Conservation (phyloP, 2,329 filamentous ascomycete genomes). For the Macrophomina pseudophaseolina region DNA sequence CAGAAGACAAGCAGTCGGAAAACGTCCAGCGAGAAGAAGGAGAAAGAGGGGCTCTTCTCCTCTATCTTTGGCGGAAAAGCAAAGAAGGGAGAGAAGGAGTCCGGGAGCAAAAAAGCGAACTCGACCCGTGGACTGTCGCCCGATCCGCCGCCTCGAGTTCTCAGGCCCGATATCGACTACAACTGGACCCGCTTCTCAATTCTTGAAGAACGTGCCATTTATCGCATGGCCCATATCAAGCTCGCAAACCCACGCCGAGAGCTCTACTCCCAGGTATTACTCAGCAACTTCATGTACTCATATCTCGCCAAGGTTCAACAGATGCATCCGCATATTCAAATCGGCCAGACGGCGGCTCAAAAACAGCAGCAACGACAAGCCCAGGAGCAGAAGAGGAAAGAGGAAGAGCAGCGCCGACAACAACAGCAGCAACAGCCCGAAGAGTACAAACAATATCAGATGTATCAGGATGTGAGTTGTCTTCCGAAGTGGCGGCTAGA, state of each 20-base stretch:
- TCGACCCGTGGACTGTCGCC: slow-evolving; percentile 77
- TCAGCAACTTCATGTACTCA: slow-evolving; percentile 99
- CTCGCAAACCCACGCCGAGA: slow-evolving; percentile 94
- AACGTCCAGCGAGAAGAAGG: slow-evolving; percentile 73
- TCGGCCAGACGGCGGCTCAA: slow-evolving; percentile 78
- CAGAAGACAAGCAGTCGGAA: slow-evolving; percentile 81
- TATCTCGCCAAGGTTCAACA: slow-evolving; percentile 98
- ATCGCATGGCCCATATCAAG: slow-evolving; percentile 98
- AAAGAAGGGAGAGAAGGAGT: slow-evolving; percentile 82
- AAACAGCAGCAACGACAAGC: slow-evolving; percentile 67
- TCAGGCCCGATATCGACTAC: slow-evolving; percentile 90
- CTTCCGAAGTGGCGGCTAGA: not conserved
- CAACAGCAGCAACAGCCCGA: slow-evolving; percentile 46
- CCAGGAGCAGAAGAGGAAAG: slow-evolving; percentile 47
- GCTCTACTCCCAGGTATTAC: slow-evolving; percentile 88
- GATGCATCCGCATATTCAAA: slow-evolving; percentile 95
- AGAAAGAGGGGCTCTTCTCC: slow-evolving; percentile 92
- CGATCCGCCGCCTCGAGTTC: slow-evolving; percentile 70
- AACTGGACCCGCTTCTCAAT: slow-evolving; percentile 96
- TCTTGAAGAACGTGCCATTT: slow-evolving; percentile 93
- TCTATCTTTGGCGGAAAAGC: slow-evolving; percentile 90
- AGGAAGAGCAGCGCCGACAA: slow-evolving; percentile 38
- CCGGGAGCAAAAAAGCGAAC: slow-evolving; percentile 70
- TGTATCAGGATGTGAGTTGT: slow-evolving; percentile 41
- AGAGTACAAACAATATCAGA: slow-evolving; percentile 47